These are phyloP conservation scores for Saccharomycopsis amapae DNA, from an alignment of 805 yeast species.

Conservation along the genomic window DNA sequence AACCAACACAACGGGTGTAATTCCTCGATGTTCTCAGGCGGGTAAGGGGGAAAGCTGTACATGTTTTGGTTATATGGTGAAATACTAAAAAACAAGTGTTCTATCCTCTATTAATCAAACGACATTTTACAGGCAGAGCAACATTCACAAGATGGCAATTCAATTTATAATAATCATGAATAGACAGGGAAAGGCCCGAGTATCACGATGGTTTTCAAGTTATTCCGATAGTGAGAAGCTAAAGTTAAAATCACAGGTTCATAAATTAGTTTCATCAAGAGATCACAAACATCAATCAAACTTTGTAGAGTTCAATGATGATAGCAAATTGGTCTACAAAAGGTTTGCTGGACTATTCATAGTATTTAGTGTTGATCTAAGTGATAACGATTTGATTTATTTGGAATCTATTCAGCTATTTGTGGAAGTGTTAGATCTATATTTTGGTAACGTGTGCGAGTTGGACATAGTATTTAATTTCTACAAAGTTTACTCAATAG, in stretches of 20 bases:
- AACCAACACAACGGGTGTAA: no score
- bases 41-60: no score
- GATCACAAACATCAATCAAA: constrained; percentile 81
- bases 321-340: constrained; percentile 67
- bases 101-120: neutral
- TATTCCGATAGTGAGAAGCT: constrained; percentile 40
- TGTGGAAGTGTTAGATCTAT: constrained; percentile 81
- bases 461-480: constrained; percentile 89
- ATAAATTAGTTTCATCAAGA: constrained; percentile 70
- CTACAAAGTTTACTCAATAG: constrained; percentile 68
- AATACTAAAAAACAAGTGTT: no score
- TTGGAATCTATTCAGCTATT: constrained; percentile 80
- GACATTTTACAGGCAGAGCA: neutral
- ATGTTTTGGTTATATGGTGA: no score
- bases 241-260: constrained; percentile 54
- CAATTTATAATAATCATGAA: constrained; percentile 79
- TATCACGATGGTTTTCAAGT: constrained; percentile 69
- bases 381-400: constrained; percentile 76
- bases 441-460: constrained; percentile 88
- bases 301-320: constrained; percentile 62
- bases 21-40: no score
- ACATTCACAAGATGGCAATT: constrained; percentile 58
- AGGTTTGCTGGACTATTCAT: constrained; percentile 90
- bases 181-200: constrained; percentile 87
- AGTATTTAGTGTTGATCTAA: constrained; percentile 71